Percentiles rank a stretch among this genome's conserved stretches.
phyloP scores from a whole-genome alignment of 176 grass and related monocot genomes.

The Lolium perenne region DNA sequence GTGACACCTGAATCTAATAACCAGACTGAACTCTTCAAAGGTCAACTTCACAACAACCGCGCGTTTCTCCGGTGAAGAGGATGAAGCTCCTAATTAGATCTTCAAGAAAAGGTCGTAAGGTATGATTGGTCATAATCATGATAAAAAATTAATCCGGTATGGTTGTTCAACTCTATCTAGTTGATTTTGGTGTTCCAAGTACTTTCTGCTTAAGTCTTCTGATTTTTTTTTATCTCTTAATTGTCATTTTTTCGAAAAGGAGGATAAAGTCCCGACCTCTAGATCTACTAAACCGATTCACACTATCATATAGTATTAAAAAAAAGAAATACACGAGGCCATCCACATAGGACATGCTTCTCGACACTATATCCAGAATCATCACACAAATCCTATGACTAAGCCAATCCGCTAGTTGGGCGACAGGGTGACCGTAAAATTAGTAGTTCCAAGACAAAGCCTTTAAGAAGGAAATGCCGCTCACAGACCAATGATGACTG shows the following conservation, averaged over 20 bases:
- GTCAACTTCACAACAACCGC: slow-evolving; percentile 45
- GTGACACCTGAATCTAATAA: slow-evolving; percentile 23
- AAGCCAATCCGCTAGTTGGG: too few species aligned
- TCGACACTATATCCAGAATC: background rate
- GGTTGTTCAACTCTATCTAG: background rate
- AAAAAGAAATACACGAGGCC: background rate
- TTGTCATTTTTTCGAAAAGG: background rate
- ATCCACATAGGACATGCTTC: background rate
- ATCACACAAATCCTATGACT: too few species aligned
- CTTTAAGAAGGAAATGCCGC: too few species aligned
- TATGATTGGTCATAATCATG: slow-evolving; percentile 15
- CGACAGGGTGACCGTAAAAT: too few species aligned
- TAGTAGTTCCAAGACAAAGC: too few species aligned
- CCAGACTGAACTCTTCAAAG: slow-evolving; percentile 41
- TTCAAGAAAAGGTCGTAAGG: slow-evolving; percentile 2
- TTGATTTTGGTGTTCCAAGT: background rate
- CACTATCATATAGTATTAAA: background rate
- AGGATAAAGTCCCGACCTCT: too few species aligned
- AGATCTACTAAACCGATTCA: background rate
- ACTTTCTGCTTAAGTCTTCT: background rate
- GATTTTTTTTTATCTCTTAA: background rate
- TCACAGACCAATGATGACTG: too few species aligned
- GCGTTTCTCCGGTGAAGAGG: background rate
- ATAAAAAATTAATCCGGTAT: slow-evolving; percentile 5
- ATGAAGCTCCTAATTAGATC: slow-evolving; percentile 15